Base-by-base conservation (phyloP, 768 basidiomycete genomes). In the Calocybe gangraenosa region DNA sequence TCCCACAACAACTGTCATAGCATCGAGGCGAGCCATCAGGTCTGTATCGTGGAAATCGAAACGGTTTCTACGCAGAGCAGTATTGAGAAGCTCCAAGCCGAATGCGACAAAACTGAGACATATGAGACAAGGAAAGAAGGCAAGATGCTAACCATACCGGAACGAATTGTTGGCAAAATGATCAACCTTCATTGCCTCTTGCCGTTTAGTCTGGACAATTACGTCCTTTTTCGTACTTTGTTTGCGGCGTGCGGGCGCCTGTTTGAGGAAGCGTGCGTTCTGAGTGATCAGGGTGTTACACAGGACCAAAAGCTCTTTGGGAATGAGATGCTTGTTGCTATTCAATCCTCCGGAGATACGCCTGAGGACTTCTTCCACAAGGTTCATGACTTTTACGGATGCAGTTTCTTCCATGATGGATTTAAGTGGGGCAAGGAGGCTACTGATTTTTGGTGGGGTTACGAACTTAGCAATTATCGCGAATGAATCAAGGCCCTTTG, bases 261-360 rank as follows among this genome's bases (percentile, higher is more conserved):
- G 78, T 57, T 85, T 81, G 28, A 95, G 71, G 65, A 97, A 97
- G 36, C 77, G 74, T 40, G 92, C 84, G 58, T 97, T 95, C 56
- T 93, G 92, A 50, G 78, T 92, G 63, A 98, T 80, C 30, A 99
- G 72, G 1, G 92, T 88, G 58, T 95, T 84, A 61, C 91, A 96
- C 17, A 96, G 70, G 20, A 81, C 78, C 44, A 97, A 71, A 14
- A 94, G 61, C 52, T 89, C 90, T 6, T 69, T 63, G 0, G 89
- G 81, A 21, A 70, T 65, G 32, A 97, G 70, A 43, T 82, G 75
- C 20, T 73, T 63, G 62, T 98, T 99, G 38, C 81, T 74, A 53
- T 95, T 94, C 17, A 99, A 71, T 20, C 95, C 93, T 22, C 76
- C 71, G 1, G 92, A 77, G 40, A 96, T 76, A 28, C 93, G 79